A percentile compares a stretch with the other conserved stretches of the same genome.
Evolutionary conservation across 1,284 basidiomycete genomes (phyloP).

Genomic region (Xanthoconium separans): DNA sequence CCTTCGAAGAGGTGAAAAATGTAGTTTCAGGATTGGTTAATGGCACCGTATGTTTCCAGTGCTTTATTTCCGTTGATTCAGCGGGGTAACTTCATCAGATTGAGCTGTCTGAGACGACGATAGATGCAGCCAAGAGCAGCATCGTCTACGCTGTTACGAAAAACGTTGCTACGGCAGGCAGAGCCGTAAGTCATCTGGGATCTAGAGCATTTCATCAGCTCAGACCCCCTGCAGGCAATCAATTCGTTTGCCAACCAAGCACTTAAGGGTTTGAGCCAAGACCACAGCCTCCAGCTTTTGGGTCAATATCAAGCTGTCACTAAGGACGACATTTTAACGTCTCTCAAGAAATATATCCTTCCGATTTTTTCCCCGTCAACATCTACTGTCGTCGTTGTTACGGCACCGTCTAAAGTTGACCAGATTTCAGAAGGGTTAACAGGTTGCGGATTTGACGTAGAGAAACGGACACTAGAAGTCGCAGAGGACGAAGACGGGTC

Average conservation of each 20-base stretch:
- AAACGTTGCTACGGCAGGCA: constrained; percentile 78
- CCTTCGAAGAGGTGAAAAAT: constrained; percentile 78
- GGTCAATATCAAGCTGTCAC: constrained; percentile 79
- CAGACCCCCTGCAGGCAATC: constrained; percentile 52
- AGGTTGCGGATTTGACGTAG: constrained; percentile 76
- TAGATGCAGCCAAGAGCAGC: constrained; percentile 92
- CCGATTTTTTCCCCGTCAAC: constrained; percentile 82
- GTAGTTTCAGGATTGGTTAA: constrained; percentile 77
- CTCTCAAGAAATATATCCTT: constrained; percentile 76
- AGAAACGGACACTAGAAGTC: constrained; percentile 69
- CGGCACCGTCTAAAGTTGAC: constrained; percentile 78
- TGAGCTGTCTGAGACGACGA: constrained; percentile 75
- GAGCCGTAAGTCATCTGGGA: constrained; percentile 62
- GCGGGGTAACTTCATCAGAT: constrained; percentile 50
- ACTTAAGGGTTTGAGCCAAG: constrained; percentile 75
- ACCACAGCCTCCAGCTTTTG: constrained; percentile 73
- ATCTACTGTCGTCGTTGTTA: constrained; percentile 82
- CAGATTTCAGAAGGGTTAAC: constrained; percentile 68
- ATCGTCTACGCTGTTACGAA: constrained; percentile 85
- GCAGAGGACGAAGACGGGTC: constrained; percentile 50
- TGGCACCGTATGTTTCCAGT: constrained; percentile 62
- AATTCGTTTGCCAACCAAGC: constrained; percentile 86
- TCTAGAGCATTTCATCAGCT: neutral
- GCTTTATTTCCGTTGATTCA: neutral
- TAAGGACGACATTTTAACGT: constrained; percentile 70